phyloP scores from a whole-genome alignment of 2,329 filamentous ascomycete species.

The Cordyceps cateniannulata region DNA sequence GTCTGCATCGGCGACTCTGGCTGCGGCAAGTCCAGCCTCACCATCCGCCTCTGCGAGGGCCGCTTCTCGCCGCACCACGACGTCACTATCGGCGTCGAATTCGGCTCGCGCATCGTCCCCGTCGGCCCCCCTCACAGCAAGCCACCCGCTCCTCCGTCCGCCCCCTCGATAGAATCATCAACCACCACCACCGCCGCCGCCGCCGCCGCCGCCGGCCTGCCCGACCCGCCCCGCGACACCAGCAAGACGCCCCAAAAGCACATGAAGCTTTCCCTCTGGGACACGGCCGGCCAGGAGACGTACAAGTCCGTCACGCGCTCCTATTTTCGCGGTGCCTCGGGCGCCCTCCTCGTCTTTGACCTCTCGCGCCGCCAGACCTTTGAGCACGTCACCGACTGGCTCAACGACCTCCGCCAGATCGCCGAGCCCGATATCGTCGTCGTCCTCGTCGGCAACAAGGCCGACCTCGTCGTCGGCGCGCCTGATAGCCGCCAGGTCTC shows the following conservation, averaged over 20 bases:
- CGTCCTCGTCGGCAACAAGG: constrained; percentile 92
- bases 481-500: constrained; percentile 72
- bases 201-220: constrained; percentile 34
- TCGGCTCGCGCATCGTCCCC: constrained; percentile 86
- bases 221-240: constrained; percentile 42
- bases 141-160: constrained; percentile 21
- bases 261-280: constrained; percentile 94
- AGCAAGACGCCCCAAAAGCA: constrained; percentile 52
- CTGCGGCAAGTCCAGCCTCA: constrained; percentile 90
- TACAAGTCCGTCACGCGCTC: constrained; percentile 94
- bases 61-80: constrained; percentile 92
- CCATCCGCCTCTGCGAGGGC: constrained; percentile 92
- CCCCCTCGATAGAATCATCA: constrained; percentile 18
- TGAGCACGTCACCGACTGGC: constrained; percentile 82
- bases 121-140: constrained; percentile 72
- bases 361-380: constrained; percentile 84
- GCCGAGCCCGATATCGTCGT: constrained; percentile 94
- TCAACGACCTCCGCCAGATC: constrained; percentile 88
- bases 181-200: constrained; percentile 11
- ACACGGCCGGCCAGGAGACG: constrained; percentile 93
- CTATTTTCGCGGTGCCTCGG: constrained; percentile 76
- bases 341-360: constrained; percentile 83
- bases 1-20: constrained; percentile 96
- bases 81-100: constrained; percentile 95
- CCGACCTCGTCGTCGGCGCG: constrained; percentile 59